phyloP scores from a whole-genome alignment of 169 alveolate species.

The Plasmodium billcollinsi region DNA sequence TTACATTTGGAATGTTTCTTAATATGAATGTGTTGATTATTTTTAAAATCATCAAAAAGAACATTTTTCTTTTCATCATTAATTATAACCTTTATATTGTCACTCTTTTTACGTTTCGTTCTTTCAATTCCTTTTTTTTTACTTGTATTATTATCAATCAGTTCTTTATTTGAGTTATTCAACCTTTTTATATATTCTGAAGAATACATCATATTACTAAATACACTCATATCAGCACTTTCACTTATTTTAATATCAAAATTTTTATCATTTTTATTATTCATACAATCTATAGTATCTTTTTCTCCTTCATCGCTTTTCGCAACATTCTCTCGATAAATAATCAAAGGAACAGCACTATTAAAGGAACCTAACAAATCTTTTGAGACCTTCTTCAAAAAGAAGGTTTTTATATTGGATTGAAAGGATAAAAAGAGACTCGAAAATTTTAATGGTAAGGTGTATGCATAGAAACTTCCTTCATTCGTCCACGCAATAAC shows the following conservation, averaged over 20 bases:
- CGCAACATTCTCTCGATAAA: conserved; percentile 1
- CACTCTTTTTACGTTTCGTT: not conserved
- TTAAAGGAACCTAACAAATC: conserved; percentile 45
- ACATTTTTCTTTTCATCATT: too few relatives aligned
- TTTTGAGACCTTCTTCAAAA: conserved; percentile 33
- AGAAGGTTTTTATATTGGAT: conserved; percentile 61
- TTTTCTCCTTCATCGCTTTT: not conserved
- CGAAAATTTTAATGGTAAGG: conserved; percentile 57
- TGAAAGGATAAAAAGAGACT: conserved; percentile 68
- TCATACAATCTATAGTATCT: not conserved
- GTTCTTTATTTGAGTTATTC: not conserved
- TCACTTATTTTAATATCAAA: not conserved
- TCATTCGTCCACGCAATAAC: conserved; percentile 77
- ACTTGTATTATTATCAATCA: not conserved
- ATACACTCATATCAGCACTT: not conserved
- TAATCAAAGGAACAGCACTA: conserved; percentile 49
- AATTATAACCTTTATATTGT: not conserved
- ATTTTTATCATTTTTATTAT: not conserved
- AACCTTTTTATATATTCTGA: not conserved
- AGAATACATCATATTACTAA: not conserved
- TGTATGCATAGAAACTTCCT: conserved; percentile 66
- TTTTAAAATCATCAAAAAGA: not conserved
- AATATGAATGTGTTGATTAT: not conserved
- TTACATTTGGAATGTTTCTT: conserved; percentile 22
- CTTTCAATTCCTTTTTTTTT: not conserved